Conservation (phyloP, 1,139 yeast species). For the Yamadazyma sp. region DNA sequence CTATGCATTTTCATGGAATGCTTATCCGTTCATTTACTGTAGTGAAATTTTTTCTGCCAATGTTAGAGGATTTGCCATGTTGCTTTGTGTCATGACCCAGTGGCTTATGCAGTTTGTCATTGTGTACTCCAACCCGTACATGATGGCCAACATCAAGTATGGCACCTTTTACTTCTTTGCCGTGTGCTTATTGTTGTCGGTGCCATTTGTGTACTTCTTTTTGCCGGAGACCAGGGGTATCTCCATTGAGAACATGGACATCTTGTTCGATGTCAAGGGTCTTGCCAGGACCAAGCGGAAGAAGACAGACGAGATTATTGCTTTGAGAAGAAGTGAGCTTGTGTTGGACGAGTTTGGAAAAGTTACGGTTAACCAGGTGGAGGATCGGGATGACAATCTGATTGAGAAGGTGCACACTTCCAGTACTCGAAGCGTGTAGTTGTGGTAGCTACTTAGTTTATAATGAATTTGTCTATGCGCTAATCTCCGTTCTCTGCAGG, state of each 20-base stretch:
- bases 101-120: constrained; percentile 46
- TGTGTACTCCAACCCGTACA: constrained; percentile 37
- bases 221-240: constrained; percentile 44
- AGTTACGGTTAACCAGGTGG: constrained; percentile 5
- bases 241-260: constrained; percentile 47
- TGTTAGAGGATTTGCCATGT: constrained; percentile 43
- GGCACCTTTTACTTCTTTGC: constrained; percentile 47
- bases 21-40: constrained; percentile 46
- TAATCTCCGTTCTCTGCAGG: too few species aligned
- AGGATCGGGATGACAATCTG: constrained; percentile 9
- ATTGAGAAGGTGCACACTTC: constrained; percentile 9
- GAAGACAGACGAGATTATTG: constrained; percentile 12
- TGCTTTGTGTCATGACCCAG: constrained; percentile 42
- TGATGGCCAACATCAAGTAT: constrained; percentile 39
- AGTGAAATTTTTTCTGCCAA: constrained; percentile 44
- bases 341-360: constrained; percentile 10
- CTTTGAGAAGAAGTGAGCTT: constrained; percentile 8
- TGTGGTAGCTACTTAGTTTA: constrained; percentile 44
- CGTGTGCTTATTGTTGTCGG: constrained; percentile 27
- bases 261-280: constrained; percentile 25
- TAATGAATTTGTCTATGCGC: too few species aligned
- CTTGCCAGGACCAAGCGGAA: constrained; percentile 6
- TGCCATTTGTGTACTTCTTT: constrained; percentile 37
- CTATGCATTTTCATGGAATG: constrained; percentile 47
- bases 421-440: constrained; percentile 5